Conservation (phyloP, 148 eudicot species). For the Silene latifolia region DNA sequence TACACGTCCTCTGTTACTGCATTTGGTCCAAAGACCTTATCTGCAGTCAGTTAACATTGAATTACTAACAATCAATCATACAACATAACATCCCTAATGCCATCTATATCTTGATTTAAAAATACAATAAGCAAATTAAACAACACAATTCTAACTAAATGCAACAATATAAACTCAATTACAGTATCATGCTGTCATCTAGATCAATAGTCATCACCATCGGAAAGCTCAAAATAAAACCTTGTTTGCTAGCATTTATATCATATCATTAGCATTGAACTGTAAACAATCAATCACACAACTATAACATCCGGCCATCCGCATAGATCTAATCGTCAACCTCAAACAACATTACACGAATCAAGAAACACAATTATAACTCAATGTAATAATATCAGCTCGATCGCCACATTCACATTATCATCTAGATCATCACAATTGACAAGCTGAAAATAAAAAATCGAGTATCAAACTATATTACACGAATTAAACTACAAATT, state of each 20-base stretch:
- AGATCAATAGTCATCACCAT: too few species aligned
- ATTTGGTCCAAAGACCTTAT: conserved; percentile 83
- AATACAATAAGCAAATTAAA: neutral
- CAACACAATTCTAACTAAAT: too few species aligned
- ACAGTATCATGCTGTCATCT: neutral
- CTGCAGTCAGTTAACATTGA: conserved; percentile 31
- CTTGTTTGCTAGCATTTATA: neutral
- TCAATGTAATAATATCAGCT: too few species aligned
- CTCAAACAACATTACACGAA: neutral
- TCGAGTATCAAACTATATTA: neutral
- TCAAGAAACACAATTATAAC: neutral
- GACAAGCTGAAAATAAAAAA: neutral
- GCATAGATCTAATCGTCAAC: neutral
- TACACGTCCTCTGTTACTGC: conserved; percentile 82
- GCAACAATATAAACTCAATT: neutral
- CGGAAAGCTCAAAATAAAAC: too few species aligned
- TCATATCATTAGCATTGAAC: neutral
- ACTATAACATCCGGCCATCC: neutral
- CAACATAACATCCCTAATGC: neutral
- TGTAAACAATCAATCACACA: neutral
- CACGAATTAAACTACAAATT: neutral
- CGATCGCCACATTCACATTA: neutral
- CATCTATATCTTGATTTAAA: neutral
- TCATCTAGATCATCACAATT: neutral
- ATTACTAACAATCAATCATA: neutral